A percentile compares a stretch with the other conserved stretches of the same genome.
Conservation (phyloP, 306 rosid species). For the Ochetophila trinervis region DNA sequence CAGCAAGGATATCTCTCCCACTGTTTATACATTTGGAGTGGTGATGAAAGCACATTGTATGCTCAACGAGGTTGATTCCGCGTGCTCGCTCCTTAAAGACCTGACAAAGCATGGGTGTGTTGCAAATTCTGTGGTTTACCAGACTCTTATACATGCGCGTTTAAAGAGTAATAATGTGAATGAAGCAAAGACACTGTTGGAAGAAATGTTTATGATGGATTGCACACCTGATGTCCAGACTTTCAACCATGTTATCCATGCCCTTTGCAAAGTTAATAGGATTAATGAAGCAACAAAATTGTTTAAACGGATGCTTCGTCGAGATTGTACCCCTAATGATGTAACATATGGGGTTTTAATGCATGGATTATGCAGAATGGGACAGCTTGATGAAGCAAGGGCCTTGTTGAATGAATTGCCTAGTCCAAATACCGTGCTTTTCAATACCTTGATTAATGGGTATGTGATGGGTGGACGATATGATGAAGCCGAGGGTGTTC, state of each 20-base stretch:
- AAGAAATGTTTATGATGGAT: constrained; percentile 91
- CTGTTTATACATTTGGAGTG: constrained; percentile 62
- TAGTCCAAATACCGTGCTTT: constrained; percentile 50
- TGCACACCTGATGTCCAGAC: constrained; percentile 91
- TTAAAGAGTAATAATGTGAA: constrained; percentile 52
- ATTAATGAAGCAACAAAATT: constrained; percentile 75
- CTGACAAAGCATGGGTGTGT: constrained; percentile 91
- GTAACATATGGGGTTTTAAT: constrained; percentile 72
- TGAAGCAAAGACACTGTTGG: constrained; percentile 72
- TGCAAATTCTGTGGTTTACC: constrained; percentile 79
- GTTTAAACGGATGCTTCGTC: constrained; percentile 73
- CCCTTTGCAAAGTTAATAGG: constrained; percentile 56
- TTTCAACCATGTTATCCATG: constrained; percentile 73
- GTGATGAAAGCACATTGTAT: constrained; percentile 82
- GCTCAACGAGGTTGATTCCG: constrained; percentile 77
- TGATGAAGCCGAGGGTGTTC: constrained; percentile 64
- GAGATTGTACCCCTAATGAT: constrained; percentile 63
- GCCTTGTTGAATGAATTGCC: constrained; percentile 56
- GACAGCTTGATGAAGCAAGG: constrained; percentile 78
- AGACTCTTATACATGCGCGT: constrained; percentile 79
- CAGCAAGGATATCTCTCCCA: constrained; percentile 69
- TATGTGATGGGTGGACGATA: constrained; percentile 60
- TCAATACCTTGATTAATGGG: constrained; percentile 77
- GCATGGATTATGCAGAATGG: constrained; percentile 64
- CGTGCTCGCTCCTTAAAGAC: constrained; percentile 78